Conservation (phyloP, 768 basidiomycete species). For the Lentinula sp. region DNA sequence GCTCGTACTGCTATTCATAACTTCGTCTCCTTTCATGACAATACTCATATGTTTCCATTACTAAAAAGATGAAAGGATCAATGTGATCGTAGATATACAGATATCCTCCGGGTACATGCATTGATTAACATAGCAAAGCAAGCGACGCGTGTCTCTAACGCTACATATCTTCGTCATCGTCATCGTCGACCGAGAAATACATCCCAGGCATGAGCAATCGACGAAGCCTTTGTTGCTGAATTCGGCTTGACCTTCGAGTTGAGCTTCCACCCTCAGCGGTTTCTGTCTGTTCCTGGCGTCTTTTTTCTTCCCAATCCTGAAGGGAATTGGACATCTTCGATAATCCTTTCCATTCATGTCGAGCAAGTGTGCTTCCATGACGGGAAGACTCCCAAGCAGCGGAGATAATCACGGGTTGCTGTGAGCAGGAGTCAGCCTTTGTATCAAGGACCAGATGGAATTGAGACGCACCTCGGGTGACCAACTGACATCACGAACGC, state of each 20-base stretch:
- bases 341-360: constrained; percentile 96
- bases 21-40: too few relatives aligned
- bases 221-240: background rate
- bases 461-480: constrained; percentile 58
- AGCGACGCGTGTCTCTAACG: background rate
- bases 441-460: background rate
- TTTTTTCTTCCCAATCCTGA: constrained; percentile 72
- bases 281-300: constrained; percentile 17
- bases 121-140: background rate
- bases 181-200: constrained; percentile 9
- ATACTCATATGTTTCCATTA: too few relatives aligned
- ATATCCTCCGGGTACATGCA: background rate
- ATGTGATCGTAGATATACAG: background rate
- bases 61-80: background rate
- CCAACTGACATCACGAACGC: constrained; percentile 96
- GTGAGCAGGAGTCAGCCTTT: background rate
- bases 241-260: constrained; percentile 9
- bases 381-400: constrained; percentile 76
- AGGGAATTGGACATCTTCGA: constrained; percentile 60
- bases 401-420: constrained; percentile 87
- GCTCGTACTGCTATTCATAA: too few relatives aligned
- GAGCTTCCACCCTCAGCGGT: constrained; percentile 18
- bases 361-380: constrained; percentile 73
- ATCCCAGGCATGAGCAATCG: constrained; percentile 13
- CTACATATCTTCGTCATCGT: constrained; percentile 11